Evolutionary conservation across 2,329 filamentous ascomycete genomes (phyloP), one percentile per base, ranked within the genome.

Genomic region (Botryotinia globosa): DNA sequence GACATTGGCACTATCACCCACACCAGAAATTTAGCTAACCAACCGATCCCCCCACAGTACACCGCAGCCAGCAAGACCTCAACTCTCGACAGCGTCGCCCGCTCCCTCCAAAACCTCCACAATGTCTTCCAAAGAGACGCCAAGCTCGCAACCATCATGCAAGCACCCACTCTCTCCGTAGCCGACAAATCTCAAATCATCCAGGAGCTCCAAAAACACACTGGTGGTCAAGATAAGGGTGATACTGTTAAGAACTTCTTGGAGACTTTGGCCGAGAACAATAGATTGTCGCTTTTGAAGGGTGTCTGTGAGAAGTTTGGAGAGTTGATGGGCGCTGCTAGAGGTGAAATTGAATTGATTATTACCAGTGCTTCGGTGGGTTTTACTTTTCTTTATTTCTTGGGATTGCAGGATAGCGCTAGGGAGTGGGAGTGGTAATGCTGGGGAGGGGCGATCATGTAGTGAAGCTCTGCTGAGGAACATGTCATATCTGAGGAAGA

Each of bases 201-300:
- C 75, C 85, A 88, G 80, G 95, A 98, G 88, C 90, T 99, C 79
- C 87, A 92, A 84, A 97, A 97, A 90, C 88, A 91, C 81, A 86
- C 92, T 77, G 92, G 91, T 79, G 84, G 85, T 78, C 83, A 85
- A 76, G 88, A 91, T 83, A 93, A 92, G 85, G 86, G 84, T 82
- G 90, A 93, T 82, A 93, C 94, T 76, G 86, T 98, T 84, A 94
- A 96, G 90, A 97, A 98, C 89, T 94, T 99, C 87, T 89, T 99
- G 79, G 82, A 86, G 73, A 92, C 95, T 73, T 89, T 99, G 73
- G 95, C 96, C 78, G 93, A 96, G 86, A 97, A 99, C 90, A 99
- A 99, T 90, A 90, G 96, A 78, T 87, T 99, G 78, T 90, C 91
- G 77, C 86, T 96, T 76, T 88, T 99, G 75, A 87, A 91, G 83